Evolutionary conservation across 345 rosid genomes (phyloP).

Genomic region (Ailanthus altissimus): DNA sequence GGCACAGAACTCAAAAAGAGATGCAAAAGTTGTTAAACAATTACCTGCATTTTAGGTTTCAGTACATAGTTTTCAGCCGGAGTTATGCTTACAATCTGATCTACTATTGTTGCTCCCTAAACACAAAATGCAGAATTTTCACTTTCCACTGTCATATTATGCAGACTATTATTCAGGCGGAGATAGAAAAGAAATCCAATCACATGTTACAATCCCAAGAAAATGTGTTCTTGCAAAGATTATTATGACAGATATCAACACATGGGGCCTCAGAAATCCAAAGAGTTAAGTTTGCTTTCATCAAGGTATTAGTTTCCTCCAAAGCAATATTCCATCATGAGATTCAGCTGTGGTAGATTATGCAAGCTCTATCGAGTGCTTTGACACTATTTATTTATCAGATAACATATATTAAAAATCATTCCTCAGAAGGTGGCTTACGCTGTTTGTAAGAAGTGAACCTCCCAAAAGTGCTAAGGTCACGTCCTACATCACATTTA

Average conservation of each 20-base stretch:
- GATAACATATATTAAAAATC: background rate
- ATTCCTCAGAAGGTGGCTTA: background rate
- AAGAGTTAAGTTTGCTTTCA: background rate
- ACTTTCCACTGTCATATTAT: background rate
- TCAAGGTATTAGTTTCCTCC: background rate
- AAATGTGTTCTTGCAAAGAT: background rate
- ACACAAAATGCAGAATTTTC: conserved; percentile 11
- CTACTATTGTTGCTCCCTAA: conserved; percentile 95
- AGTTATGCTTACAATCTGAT: conserved; percentile 69
- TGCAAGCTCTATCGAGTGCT: background rate
- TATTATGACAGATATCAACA: background rate
- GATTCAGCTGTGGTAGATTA: background rate
- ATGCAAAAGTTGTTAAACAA: conserved; percentile 11
- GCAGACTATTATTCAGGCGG: background rate
- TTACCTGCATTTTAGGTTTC: conserved; percentile 49
- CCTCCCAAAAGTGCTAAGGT: background rate
- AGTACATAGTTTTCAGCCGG: conserved; percentile 68
- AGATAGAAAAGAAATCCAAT: background rate
- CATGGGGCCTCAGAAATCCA: background rate
- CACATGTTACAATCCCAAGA: background rate
- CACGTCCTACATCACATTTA: background rate
- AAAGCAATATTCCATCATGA: background rate
- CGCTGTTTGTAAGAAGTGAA: background rate
- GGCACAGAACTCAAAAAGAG: conserved; percentile 15
- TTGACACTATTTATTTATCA: background rate